Evolutionary conservation across 2,329 filamentous ascomycete species (phyloP), one percentile per base, ranked within the genome.

Genomic region (Hymenoscyphus salicellus): DNA sequence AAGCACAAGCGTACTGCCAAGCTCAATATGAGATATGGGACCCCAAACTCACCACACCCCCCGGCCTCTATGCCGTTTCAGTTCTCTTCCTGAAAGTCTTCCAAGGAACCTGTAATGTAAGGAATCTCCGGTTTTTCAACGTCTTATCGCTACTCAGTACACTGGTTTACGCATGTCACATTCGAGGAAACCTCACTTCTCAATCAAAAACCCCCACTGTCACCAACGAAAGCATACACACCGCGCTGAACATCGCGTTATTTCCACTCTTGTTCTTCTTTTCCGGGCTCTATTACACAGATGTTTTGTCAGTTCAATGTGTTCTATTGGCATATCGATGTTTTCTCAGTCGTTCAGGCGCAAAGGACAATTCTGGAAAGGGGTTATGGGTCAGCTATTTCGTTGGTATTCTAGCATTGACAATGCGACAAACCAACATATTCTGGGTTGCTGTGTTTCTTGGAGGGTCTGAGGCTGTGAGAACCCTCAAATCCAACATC

Each of bases 211-310:
- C 59, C 23, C 58, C 61, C 26, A 56, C 32, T 26, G 58, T 66
- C 2, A 61, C 43, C 4, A 57, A 49, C 49, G 66, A 71, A 58
- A 57, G 65, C 2, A n/a, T 74, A 5, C 86, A 92, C 70, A 87
- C 86, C 0, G 90, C 89, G 2, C 73, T 95, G 69, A 97, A 97
- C 70, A 85, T 96, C 49, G 87, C 87, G 20, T 80, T 97, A 0
- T 97, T 98, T 67, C 95, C 95, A 0, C 86, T 93, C 0, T 77
- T 99, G 0, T 97, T 97, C 82, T 99, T 99, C 83, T 99, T 99
- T 77, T 95, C 92, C 0, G 93, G 87, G 0, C 81, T 99, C 7
- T 99, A 96, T 77, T 99, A 99, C 76, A 99, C 95, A 0, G 95
- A 99, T 76, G 84, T 97, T 2, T 82, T 91, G 60, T 96, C 94